Conservation (phyloP, 371 early-diverging fungal genomes). For the Mortierella sp. region DNA sequence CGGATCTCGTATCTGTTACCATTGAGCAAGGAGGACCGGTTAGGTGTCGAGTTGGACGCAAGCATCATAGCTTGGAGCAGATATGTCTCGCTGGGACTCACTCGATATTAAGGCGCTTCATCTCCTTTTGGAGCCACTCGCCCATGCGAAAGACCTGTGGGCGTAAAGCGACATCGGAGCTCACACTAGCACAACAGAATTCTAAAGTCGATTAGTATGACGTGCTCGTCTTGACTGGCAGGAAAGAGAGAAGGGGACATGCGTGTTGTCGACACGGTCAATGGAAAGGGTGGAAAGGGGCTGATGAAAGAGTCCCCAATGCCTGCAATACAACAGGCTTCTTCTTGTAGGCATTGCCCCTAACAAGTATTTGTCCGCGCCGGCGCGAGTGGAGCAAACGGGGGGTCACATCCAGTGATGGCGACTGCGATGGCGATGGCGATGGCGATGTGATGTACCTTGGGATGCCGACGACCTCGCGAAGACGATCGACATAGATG, state of each 20-base stretch:
- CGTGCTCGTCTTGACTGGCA: conserved; percentile 1
- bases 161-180: conserved; percentile 79
- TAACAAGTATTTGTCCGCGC: neutral
- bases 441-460: conserved; percentile 62
- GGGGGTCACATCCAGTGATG: too few relatives aligned
- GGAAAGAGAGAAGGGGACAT: too few relatives aligned
- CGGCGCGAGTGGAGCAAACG: too few relatives aligned
- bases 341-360: too few relatives aligned
- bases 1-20: conserved; percentile 62
- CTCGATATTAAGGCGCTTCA: conserved; percentile 81
- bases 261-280: too few relatives aligned
- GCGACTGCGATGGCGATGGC: too few relatives aligned
- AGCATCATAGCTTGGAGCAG: too few relatives aligned
- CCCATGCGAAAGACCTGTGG: conserved; percentile 93
- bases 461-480: conserved; percentile 93
- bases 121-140: conserved; percentile 82
- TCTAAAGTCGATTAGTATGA: neutral
- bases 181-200: conserved; percentile 71
- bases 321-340: too few relatives aligned
- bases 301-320: too few relatives aligned
- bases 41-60: neutral
- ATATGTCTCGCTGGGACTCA: conserved; percentile 25
- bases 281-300: too few relatives aligned
- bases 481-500: conserved; percentile 84
- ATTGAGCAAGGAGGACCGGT: neutral